These are phyloP conservation scores for Solanum chiquidenum DNA, from an alignment of 257 asterid genomes.

Conservation along the genomic window DNA sequence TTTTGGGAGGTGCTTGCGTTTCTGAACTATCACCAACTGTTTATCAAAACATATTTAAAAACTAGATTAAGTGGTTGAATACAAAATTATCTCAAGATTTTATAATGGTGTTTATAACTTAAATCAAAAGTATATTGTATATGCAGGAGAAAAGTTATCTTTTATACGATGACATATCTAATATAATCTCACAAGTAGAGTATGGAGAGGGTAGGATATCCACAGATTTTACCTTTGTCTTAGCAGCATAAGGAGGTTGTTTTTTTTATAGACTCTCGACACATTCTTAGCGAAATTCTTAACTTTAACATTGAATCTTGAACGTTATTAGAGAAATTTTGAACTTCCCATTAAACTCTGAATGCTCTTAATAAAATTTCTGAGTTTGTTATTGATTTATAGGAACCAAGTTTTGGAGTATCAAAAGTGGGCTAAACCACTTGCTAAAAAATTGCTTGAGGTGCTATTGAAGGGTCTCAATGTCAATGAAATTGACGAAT, in stretches of 20 bases:
- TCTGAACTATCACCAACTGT: too few relatives aligned
- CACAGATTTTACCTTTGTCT: fast-evolving
- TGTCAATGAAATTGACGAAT: too few relatives aligned
- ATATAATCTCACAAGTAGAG: too few relatives aligned
- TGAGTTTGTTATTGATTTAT: neutral
- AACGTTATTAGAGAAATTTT: neutral
- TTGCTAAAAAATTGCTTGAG: slow-evolving; percentile 23
- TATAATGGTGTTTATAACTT: too few relatives aligned
- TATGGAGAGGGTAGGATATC: too few relatives aligned
- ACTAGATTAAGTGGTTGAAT: too few relatives aligned
- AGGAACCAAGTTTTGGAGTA: slow-evolving; percentile 39
- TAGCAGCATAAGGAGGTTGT: fast-evolving
- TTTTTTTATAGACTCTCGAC: neutral
- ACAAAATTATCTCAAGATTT: too few relatives aligned
- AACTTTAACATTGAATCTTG: neutral
- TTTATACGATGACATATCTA: too few relatives aligned
- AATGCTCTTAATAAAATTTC: neutral
- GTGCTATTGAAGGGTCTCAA: slow-evolving; percentile 21
- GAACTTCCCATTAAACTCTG: neutral
- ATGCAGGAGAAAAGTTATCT: too few relatives aligned
- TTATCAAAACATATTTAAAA: too few relatives aligned
- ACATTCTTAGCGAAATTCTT: neutral
- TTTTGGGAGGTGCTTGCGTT: too few relatives aligned
- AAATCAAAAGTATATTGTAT: too few relatives aligned
- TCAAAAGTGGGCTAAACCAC: slow-evolving; percentile 26